Evolutionary conservation across 139 green algal genomes (phyloP).

Genomic region (Trebouxia sp.): DNA sequence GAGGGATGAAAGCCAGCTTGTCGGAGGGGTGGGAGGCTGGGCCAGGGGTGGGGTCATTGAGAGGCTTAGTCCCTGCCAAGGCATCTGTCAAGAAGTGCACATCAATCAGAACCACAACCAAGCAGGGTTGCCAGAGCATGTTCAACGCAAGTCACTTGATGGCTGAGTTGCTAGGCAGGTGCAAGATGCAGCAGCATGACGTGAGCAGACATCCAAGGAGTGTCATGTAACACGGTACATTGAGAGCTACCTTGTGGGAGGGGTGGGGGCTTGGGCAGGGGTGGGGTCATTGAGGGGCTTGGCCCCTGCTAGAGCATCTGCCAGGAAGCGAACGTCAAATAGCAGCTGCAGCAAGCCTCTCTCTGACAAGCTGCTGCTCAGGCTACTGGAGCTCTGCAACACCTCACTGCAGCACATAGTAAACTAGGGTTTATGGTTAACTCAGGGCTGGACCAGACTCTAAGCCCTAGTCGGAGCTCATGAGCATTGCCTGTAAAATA

Average conservation of each 20-base stretch:
- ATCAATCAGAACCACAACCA: constrained; percentile 94
- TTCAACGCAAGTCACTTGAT: too few species aligned
- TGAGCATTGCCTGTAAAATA: too few species aligned
- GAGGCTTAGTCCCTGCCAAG: constrained; percentile 63
- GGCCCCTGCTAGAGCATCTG: constrained; percentile 69
- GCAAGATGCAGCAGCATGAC: too few species aligned
- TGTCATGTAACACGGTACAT: too few species aligned
- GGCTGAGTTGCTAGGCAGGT: too few species aligned
- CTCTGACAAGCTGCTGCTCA: constrained; percentile 61
- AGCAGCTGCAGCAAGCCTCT: constrained; percentile 92
- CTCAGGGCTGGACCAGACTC: too few species aligned
- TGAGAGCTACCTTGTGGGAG: too few species aligned
- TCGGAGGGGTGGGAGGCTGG: not conserved
- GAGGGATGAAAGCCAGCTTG: too few species aligned
- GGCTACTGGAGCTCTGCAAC: constrained; percentile 11
- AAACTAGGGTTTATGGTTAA: too few species aligned
- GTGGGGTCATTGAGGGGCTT: constrained; percentile 36
- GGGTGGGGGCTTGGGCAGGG: not conserved
- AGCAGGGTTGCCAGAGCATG: too few species aligned
- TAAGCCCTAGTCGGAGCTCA: too few species aligned
- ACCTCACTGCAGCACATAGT: constrained; percentile 23
- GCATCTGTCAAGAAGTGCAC: constrained; percentile 73
- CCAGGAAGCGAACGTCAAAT: constrained; percentile 82
- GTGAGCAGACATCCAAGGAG: too few species aligned
- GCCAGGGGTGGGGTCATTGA: not conserved